Evolutionary conservation across 108 stramenopile species (phyloP).

Genomic region (Skeletonema costatum): DNA sequence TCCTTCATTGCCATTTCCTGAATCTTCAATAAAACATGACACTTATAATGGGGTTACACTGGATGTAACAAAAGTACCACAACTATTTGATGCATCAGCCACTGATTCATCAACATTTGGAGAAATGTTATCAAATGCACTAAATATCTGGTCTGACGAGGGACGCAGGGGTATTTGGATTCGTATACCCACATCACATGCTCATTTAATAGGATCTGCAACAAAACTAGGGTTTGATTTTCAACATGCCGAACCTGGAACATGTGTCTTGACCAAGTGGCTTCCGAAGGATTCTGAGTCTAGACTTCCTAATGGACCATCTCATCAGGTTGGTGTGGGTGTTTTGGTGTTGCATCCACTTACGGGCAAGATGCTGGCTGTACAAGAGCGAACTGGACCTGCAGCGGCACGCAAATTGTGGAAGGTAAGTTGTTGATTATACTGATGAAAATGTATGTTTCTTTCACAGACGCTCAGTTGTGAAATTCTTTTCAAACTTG

Average conservation of each 20-base stretch:
- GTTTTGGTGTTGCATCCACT: conserved; percentile 70
- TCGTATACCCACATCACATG: conserved; percentile 52
- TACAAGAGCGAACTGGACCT: conserved; percentile 76
- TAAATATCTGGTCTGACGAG: conserved; percentile 53
- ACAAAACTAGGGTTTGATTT: conserved; percentile 65
- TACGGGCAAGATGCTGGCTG: conserved; percentile 71
- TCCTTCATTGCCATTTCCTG: conserved; percentile 54
- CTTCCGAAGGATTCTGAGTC: conserved; percentile 53
- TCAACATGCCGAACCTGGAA: conserved; percentile 52
- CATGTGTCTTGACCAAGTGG: conserved; percentile 72
- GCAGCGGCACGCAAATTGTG: conserved; percentile 71
- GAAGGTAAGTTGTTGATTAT: conserved; percentile 16
- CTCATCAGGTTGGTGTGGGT: conserved; percentile 83
- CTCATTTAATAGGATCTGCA: conserved; percentile 40
- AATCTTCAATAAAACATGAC: conserved; percentile 56
- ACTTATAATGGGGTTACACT: conserved; percentile 81
- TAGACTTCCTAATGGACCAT: conserved; percentile 73
- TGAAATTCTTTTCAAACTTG: background rate
- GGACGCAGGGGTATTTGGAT: conserved; percentile 79
- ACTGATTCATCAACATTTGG: conserved; percentile 29
- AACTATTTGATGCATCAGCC: background rate
- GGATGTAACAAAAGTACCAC: conserved; percentile 31
- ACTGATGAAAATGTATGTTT: conserved; percentile 1
- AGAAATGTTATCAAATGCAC: conserved; percentile 26
- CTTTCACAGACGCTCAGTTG: background rate